A percentile compares a stretch with the other conserved stretches of the same genome.
phyloP scores from a whole-genome alignment of 768 basidiomycete genomes.

The Tulasnella sp. region DNA sequence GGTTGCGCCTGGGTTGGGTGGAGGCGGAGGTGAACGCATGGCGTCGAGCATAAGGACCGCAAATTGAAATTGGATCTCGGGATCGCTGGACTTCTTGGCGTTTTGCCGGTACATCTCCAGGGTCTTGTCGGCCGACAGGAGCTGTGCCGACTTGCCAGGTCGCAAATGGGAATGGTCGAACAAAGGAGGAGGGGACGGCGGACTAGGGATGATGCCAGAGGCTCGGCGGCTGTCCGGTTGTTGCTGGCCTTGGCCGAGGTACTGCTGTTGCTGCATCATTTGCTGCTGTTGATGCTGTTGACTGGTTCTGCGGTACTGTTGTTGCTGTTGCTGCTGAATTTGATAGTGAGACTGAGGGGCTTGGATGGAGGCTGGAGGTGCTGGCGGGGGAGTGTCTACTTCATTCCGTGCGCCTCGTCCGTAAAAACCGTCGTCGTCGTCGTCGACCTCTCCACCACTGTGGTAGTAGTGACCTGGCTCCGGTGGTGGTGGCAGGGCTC shows the following conservation, averaged over 20 bases:
- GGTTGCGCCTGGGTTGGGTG: constrained; percentile 42
- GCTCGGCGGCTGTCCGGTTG: neutral
- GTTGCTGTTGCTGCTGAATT: constrained; percentile 5
- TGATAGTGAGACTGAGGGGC: constrained; percentile 6
- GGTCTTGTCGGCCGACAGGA: constrained; percentile 91
- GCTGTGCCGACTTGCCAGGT: constrained; percentile 83
- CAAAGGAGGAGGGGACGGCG: constrained; percentile 25
- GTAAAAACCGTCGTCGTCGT: constrained; percentile 15
- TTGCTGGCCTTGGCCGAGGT: neutral
- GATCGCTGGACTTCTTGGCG: constrained; percentile 97
- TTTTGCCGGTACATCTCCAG: constrained; percentile 95
- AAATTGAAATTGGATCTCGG: constrained; percentile 95
- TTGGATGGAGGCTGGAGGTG: neutral
- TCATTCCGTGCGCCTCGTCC: neutral
- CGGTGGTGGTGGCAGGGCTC: neutral
- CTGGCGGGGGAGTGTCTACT: neutral
- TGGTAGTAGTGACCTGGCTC: neutral
- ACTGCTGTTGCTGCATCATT: neutral
- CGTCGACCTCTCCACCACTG: neutral
- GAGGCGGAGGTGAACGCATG: constrained; percentile 68
- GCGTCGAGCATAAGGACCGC: constrained; percentile 99
- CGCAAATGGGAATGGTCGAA: constrained; percentile 88
- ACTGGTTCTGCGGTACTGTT: neutral
- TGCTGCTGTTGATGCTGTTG: constrained; percentile 6
- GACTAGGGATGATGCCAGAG: neutral